Evolutionary conservation across 2,329 filamentous ascomycete genomes (phyloP).

Genomic region (Penicillium decumbens): DNA sequence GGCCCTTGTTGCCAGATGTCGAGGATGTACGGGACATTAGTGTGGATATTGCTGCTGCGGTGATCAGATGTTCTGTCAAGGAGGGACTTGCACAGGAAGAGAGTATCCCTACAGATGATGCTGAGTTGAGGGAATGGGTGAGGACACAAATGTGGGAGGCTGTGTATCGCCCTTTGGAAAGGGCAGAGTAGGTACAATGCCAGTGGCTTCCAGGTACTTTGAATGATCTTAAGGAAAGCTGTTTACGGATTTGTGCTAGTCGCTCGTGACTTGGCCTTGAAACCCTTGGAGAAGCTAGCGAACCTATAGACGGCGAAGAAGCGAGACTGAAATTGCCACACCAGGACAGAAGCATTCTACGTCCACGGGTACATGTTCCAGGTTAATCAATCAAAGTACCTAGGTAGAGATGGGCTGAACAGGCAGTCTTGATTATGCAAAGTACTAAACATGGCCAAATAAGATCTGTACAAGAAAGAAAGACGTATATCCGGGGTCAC

Average conservation of each 20-base stretch:
- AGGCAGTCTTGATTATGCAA: conserved; percentile 7
- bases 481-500: not conserved
- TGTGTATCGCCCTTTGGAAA: conserved; percentile 31
- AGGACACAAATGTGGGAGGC: conserved; percentile 43
- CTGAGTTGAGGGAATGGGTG: conserved; percentile 39
- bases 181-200: not conserved
- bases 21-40: conserved; percentile 69
- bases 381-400: not conserved
- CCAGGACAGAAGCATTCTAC: not conserved
- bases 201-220: not conserved
- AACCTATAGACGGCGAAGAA: not conserved
- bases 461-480: conserved; percentile 7
- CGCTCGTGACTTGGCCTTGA: not conserved
- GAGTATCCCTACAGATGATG: conserved; percentile 54
- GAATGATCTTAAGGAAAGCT: not conserved
- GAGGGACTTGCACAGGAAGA: conserved; percentile 64
- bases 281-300: not conserved
- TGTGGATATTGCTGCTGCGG: conserved; percentile 68
- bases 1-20: conserved; percentile 71
- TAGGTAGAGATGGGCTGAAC: not conserved
- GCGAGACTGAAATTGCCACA: not conserved
- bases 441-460: conserved; percentile 4
- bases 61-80: conserved; percentile 66
- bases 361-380: not conserved
- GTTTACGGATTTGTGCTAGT: not conserved